Percentiles rank a stretch among this genome's conserved stretches.
Evolutionary conservation across 768 basidiomycete genomes (phyloP).

Genomic region (Tulasnella sp.): DNA sequence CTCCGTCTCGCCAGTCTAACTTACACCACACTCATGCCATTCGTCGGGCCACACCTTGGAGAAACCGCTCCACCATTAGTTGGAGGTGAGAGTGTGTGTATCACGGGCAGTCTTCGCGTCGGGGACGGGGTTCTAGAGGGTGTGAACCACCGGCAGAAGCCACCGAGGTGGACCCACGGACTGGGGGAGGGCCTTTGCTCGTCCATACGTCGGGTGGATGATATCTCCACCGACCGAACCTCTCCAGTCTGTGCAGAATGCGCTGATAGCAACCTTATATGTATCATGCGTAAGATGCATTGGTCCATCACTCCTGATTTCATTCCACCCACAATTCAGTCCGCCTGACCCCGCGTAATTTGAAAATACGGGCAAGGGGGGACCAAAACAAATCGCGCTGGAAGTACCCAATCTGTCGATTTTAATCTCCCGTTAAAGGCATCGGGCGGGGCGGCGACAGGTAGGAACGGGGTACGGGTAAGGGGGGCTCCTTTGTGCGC

Average conservation of each 20-base stretch:
- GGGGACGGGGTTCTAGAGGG: neutral
- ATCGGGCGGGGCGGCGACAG: neutral
- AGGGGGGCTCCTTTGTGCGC: neutral
- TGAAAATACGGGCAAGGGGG: neutral
- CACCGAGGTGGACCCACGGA: neutral
- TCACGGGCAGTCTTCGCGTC: neutral
- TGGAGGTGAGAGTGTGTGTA: neutral
- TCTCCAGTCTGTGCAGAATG: neutral
- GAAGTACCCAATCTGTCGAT: neutral
- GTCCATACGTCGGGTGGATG: neutral
- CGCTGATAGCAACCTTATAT: neutral
- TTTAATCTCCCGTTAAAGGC: neutral
- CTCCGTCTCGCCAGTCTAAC: too few species aligned
- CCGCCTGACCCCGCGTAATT: neutral
- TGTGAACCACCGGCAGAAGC: constrained; percentile 7
- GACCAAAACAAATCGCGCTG: neutral
- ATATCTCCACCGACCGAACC: neutral
- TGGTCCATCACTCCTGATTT: neutral
- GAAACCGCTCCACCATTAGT: neutral
- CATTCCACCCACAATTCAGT: neutral
- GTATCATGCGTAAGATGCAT: neutral
- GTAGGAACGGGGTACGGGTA: neutral
- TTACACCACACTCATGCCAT: too few species aligned
- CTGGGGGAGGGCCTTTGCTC: neutral
- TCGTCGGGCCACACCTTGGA: neutral